Evolutionary conservation across 768 basidiomycete genomes (phyloP).

Genomic region (Tricholoma terreum): DNA sequence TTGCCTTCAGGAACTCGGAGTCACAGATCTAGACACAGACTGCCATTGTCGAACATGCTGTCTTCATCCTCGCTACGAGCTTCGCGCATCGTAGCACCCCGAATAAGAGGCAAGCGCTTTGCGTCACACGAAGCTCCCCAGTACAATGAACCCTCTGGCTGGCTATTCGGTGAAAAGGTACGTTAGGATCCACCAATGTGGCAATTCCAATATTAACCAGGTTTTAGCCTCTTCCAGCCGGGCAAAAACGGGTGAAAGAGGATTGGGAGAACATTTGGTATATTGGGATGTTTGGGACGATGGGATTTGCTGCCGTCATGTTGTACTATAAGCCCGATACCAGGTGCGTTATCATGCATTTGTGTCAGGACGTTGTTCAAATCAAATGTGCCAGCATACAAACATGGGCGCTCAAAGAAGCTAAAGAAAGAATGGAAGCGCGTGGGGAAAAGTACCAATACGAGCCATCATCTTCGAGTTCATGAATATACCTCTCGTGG

Average conservation of each 20-base stretch:
- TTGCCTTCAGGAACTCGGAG: background rate
- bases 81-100: slow-evolving; percentile 36
- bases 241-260: slow-evolving; percentile 84
- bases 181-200: slow-evolving; percentile 10
- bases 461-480: slow-evolving; percentile 46
- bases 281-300: slow-evolving; percentile 85
- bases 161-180: slow-evolving; percentile 89
- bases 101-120: slow-evolving; percentile 43
- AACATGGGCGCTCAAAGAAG: slow-evolving; percentile 89
- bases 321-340: slow-evolving; percentile 94
- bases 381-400: slow-evolving; percentile 59
- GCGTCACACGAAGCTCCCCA: slow-evolving; percentile 78
- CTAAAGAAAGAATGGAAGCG: slow-evolving; percentile 86
- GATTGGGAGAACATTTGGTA: slow-evolving; percentile 93
- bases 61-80: slow-evolving; percentile 49
- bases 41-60: slow-evolving; percentile 34
- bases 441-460: slow-evolving; percentile 90
- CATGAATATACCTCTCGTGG: slow-evolving; percentile 18
- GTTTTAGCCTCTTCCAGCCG: slow-evolving; percentile 66
- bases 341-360: slow-evolving; percentile 50
- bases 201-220: background rate
- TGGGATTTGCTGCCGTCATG: slow-evolving; percentile 71
- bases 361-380: background rate
- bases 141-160: slow-evolving; percentile 87
- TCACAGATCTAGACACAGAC: background rate